These are phyloP conservation scores for Selenicereus undatus DNA, from an alignment of 148 eudicot species.

Conservation along the genomic window DNA sequence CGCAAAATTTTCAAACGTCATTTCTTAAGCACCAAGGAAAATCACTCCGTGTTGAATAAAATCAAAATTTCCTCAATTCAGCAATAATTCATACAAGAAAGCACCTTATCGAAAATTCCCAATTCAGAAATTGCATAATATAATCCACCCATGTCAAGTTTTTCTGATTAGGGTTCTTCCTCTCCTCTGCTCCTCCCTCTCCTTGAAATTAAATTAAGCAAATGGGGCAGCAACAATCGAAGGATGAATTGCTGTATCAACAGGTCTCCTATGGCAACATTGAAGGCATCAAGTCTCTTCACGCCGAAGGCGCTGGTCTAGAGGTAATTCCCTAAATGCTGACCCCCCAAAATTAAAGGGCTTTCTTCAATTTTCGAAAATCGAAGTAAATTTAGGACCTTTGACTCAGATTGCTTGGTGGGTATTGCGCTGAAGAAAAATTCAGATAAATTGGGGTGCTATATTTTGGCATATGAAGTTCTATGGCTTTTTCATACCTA, in stretches of 20 bases:
- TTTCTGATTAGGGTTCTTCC: slow-evolving; percentile 13
- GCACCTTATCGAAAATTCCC: neutral
- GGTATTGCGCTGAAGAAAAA: neutral
- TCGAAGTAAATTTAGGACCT: slow-evolving; percentile 1
- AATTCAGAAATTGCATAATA: slow-evolving; percentile 2
- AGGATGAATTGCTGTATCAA: slow-evolving; percentile 75
- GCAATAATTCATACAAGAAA: slow-evolving; percentile 9
- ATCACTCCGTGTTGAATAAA: slow-evolving; percentile 1
- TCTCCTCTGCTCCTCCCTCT: neutral
- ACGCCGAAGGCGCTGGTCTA: slow-evolving; percentile 70
- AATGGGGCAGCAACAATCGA: slow-evolving; percentile 90
- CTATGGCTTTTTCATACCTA: neutral
- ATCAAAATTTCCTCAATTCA: neutral
- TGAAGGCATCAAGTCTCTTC: slow-evolving; percentile 76
- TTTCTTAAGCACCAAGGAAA: slow-evolving; percentile 33
- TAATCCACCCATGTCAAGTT: neutral
- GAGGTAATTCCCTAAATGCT: slow-evolving; percentile 47
- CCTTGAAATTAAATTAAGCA: neutral
- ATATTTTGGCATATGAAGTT: neutral
- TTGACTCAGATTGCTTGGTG: neutral
- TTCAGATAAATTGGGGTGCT: neutral
- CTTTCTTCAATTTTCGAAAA: neutral
- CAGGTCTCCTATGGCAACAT: slow-evolving; percentile 64
- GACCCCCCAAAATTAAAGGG: neutral
- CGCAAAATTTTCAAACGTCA: slow-evolving; percentile 1